Conservation (phyloP, 1,284 basidiomycete genomes). For the Xerocomus minutiporus region DNA sequence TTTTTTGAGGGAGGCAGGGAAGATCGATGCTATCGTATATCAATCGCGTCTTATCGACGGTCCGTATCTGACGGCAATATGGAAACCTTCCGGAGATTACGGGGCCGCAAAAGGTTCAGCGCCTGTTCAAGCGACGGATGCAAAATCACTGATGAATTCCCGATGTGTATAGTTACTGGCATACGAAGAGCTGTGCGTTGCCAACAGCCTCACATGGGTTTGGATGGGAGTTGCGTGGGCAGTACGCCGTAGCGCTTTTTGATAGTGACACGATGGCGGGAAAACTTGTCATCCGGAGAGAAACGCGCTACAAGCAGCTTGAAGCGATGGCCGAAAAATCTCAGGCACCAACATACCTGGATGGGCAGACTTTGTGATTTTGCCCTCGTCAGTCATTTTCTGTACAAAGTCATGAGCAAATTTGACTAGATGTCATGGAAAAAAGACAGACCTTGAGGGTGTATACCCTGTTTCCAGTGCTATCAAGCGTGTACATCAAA, state of each 20-base stretch:
- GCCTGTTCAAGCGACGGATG: neutral
- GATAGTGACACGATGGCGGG: slow-evolving; percentile 89
- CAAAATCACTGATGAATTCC: neutral
- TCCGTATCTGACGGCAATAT: neutral
- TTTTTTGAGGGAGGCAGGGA: neutral
- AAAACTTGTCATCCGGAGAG: slow-evolving; percentile 98
- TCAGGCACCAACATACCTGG: slow-evolving; percentile 56
- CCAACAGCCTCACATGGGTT: slow-evolving; percentile 46
- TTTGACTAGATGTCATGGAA: neutral
- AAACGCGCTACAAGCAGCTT: slow-evolving; percentile 67
- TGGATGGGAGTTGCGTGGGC: slow-evolving; percentile 83
- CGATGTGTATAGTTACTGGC: neutral
- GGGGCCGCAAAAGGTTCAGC: neutral
- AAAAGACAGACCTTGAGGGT: slow-evolving; percentile 74
- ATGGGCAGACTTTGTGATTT: slow-evolving; percentile 89
- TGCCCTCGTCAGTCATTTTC: slow-evolving; percentile 80
- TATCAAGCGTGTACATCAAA: slow-evolving; percentile 89
- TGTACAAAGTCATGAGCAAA: slow-evolving; percentile 31
- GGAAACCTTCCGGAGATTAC: neutral
- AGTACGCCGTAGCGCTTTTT: slow-evolving; percentile 88
- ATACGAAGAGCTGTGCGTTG: neutral
- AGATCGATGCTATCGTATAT: neutral
- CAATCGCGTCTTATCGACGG: neutral
- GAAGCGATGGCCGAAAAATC: neutral
- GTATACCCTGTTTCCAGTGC: slow-evolving; percentile 77